Evolutionary conservation across 371 early-diverging fungal genomes (phyloP), one percentile per base, ranked within the genome.

Genomic region (Actinomucor elegans): DNA sequence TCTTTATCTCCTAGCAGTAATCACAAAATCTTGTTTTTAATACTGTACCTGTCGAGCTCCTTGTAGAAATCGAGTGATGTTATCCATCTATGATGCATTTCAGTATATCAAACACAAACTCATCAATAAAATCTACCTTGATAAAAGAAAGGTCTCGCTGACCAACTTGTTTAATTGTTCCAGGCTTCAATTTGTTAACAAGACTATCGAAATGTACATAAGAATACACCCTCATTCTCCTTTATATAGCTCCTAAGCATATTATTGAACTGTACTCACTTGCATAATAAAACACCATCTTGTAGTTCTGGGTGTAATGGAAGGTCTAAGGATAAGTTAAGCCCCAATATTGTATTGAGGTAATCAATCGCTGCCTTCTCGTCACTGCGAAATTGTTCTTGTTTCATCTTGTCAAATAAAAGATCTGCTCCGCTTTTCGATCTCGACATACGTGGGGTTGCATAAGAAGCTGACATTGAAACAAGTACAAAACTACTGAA

Each of bases 51-150:
- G 75, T 6, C 73, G 71, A 40, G 83, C 86, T 36, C 82, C 89
- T 49, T 77, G 73, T 41, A 87, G 55, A 59, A 86, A 86, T 42
- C 83, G 75, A 51, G 77, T 73, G 27, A 88, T 86, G 45, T 94
- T 93, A 61, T 93, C 93, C 92, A 93, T 92, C 90, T 88, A 69
- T 14, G 35, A 21, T 26, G 41, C 7, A 40, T 17, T 37, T 11
- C 6, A 18, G 37, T 9, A 18, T 18, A 37, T 9, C 20, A 37
- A 37, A 3, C 20, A 6, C 11, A 8, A 18, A 18, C 0, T 8
- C 20, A 4, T 7, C 15, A 18, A 18, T 3, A 37, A 18, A 18
- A 37, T 46, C 52, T 61, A 69, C 73, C 64, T 73, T 70, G 12
- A 77, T 60, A 43, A 77, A 73, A 2, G 77, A 59, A 18, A 73